A percentile compares a stretch with the other conserved stretches of the same genome.
phyloP scores from a whole-genome alignment of 768 basidiomycete species.

The Lactarius hatsudake region DNA sequence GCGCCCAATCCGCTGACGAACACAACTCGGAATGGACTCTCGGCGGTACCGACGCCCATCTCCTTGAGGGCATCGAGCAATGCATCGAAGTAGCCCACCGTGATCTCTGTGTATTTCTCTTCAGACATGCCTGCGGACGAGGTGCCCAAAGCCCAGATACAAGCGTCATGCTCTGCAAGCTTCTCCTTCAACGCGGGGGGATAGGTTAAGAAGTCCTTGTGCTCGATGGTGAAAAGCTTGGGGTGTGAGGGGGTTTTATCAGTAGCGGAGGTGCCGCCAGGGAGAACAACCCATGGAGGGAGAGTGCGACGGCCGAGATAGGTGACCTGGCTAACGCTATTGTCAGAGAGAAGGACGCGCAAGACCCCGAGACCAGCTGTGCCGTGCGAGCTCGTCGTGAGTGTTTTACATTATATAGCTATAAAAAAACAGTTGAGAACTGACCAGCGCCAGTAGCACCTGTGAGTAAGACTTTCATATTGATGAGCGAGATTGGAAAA shows the following conservation, averaged over 20 bases:
- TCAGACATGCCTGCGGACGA: constrained; percentile 23
- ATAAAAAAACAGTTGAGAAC: background rate
- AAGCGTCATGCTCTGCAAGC: constrained; percentile 31
- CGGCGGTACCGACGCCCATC: constrained; percentile 23
- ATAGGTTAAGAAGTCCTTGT: constrained; percentile 27
- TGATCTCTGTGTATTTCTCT: constrained; percentile 29
- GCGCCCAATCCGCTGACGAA: constrained; percentile 33
- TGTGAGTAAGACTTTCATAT: constrained; percentile 26
- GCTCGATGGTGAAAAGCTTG: constrained; percentile 28
- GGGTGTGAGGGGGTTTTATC: constrained; percentile 18
- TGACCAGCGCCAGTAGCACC: constrained; percentile 26
- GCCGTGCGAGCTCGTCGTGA: background rate
- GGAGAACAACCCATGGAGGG: constrained; percentile 26
- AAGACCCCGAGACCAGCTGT: constrained; percentile 30
- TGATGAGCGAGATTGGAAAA: background rate
- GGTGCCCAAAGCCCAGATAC: constrained; percentile 32
- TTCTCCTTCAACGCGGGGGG: constrained; percentile 21
- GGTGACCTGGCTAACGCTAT: constrained; percentile 27
- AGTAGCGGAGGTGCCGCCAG: constrained; percentile 6
- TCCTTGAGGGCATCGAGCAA: constrained; percentile 18
- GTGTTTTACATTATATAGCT: background rate
- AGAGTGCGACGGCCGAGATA: constrained; percentile 31
- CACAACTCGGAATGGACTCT: constrained; percentile 31
- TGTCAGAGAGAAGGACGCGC: constrained; percentile 27
- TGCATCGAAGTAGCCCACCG: constrained; percentile 29